Conservation (phyloP, 129 eudicot species). For the Calendula officinalis region DNA sequence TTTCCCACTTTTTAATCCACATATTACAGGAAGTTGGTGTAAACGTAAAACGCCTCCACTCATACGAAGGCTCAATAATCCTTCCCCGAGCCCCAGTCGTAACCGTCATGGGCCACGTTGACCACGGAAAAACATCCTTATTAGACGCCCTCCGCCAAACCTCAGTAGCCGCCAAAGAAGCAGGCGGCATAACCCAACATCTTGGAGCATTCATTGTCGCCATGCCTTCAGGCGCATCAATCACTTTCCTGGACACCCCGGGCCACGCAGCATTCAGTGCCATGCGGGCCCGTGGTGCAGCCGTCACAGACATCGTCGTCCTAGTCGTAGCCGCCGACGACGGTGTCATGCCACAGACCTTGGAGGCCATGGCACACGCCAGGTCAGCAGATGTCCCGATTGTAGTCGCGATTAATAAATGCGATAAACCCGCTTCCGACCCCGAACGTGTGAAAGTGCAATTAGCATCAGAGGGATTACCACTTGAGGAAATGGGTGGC, state of each 20-base stretch:
- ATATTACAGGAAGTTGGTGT: constrained; percentile 73
- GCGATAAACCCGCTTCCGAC: constrained; percentile 85
- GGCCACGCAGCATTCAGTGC: constrained; percentile 17
- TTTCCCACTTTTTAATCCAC: background rate
- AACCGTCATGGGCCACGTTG: constrained; percentile 97
- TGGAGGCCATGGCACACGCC: constrained; percentile 91
- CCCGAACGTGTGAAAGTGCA: constrained; percentile 75
- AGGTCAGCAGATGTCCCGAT: constrained; percentile 75
- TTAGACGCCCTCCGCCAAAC: constrained; percentile 88
- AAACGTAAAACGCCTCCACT: constrained; percentile 56
- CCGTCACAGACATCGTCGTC: constrained; percentile 12
- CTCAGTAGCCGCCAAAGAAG: constrained; percentile 85
- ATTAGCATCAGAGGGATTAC: constrained; percentile 77
- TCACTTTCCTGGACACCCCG: constrained; percentile 12
- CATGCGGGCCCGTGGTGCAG: constrained; percentile 18
- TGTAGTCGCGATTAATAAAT: constrained; percentile 92
- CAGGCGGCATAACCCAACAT: constrained; percentile 95
- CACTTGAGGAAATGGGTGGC: constrained; percentile 88
- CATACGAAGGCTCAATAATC: constrained; percentile 55
- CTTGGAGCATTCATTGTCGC: constrained; percentile 82
- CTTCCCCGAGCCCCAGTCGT: constrained; percentile 85
- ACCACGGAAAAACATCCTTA: constrained; percentile 94
- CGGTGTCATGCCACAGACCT: constrained; percentile 14
- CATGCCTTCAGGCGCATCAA: constrained; percentile 13
- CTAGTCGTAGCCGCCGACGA: constrained; percentile 15